Base-by-base conservation (phyloP, 176 grass and related monocot genomes). In the Aegilops longissima region DNA sequence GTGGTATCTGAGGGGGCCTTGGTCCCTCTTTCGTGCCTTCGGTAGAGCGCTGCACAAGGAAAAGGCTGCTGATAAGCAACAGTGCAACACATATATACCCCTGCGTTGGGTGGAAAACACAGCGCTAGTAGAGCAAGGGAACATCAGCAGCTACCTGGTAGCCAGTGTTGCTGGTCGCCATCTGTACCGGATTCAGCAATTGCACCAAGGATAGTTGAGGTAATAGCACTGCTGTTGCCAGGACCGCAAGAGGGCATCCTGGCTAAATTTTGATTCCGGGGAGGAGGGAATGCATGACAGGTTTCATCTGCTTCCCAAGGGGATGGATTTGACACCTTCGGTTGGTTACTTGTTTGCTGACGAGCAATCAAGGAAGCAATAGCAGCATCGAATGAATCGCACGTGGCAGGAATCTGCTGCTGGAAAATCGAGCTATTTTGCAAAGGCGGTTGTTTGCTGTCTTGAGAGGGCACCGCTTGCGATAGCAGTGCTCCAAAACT, bases 331-430 rank as follows among this genome's bases (percentile, higher is more conserved):
- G 84, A 65, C 33, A 44, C 66, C 73, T 52, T 87, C 0, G 82
- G 86, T 24, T 93, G 87, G 85, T 61, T 86, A 61, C 40, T 87
- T 25, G 86, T 24, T 88, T 94, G 84, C 71, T 96, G 93, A 4
- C 40, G 24, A 27, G 82, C 79, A 84, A 99, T 90, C 76, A 96
- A 69, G 10, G 92, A 87, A 87, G 94, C 90, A 77, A 99, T 94
- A 72, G 86, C 94, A 93, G 92, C 90, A 89, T 99, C 97, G 84
- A 99, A 99, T 67, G 97, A 99, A 86, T 99, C 97, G 33, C 92
- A 94, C 2, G 87, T 99, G 21, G 83, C 16, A 65, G 90, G 80
- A 64, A 86, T 58, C 54, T 58, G 81, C 78, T 98, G 93, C 66
- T 88, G 83, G 66, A 98, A n/a, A 81, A 27, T 86, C 5, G 56